Evolutionary conservation across 225 moss, liverwort and hornwort species (phyloP).

Genomic region (Climacium dendroides): DNA sequence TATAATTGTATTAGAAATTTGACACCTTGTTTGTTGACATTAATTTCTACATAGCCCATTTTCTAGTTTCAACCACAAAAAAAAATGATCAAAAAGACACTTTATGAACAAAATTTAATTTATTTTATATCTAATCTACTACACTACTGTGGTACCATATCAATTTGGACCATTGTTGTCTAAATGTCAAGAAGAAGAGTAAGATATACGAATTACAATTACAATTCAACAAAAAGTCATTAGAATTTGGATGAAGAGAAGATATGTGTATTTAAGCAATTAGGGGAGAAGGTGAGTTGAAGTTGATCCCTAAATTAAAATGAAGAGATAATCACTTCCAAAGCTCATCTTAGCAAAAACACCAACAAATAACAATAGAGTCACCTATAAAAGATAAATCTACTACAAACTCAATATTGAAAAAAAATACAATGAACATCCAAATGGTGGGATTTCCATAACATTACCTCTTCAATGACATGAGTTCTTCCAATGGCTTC

Average conservation of each 20-base stretch:
- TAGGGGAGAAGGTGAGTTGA: not conserved
- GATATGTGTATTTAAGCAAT: not conserved
- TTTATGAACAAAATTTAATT: not conserved
- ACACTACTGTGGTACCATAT: not conserved
- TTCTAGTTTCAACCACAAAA: not conserved
- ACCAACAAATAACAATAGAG: not conserved
- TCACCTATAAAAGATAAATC: not conserved
- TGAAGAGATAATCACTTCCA: not conserved
- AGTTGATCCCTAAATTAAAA: not conserved
- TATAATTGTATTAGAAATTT: not conserved
- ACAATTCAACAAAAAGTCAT: not conserved
- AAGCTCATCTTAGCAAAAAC: not conserved
- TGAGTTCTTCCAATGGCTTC: not conserved
- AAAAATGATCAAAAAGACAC: not conserved
- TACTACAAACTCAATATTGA: not conserved
- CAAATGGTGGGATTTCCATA: not conserved
- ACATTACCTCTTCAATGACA: not conserved
- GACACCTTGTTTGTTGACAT: not conserved
- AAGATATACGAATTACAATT: not conserved
- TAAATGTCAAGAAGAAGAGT: not conserved
- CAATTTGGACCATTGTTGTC: not conserved
- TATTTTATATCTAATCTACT: not conserved
- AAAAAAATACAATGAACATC: not conserved
- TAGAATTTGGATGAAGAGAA: not conserved
- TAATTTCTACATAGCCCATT: not conserved